Percentiles rank a stretch among this genome's conserved stretches.
phyloP scores from a whole-genome alignment of 345 rosid species.

The Gossypium stocksii region DNA sequence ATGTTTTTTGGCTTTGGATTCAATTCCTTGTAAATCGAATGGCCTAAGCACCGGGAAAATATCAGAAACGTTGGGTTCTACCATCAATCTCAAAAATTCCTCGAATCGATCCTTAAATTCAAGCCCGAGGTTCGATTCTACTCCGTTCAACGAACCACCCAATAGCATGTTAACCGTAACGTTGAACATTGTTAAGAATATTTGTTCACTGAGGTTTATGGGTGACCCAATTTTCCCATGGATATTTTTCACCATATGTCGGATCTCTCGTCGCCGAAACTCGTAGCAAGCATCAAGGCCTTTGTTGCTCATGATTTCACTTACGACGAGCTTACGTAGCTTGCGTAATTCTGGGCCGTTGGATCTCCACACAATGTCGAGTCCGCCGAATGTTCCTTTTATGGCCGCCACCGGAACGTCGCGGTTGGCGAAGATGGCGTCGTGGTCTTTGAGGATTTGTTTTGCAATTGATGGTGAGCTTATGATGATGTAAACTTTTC shows the following conservation, averaged over 20 bases:
- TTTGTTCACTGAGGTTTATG: constrained; percentile 33
- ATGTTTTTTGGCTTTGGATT: constrained; percentile 6
- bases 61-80: constrained; percentile 48
- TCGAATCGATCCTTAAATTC: constrained; percentile 20
- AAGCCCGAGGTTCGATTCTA: neutral
- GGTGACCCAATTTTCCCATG: constrained; percentile 23
- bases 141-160: neutral
- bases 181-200: constrained; percentile 26
- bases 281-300: constrained; percentile 9
- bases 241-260: constrained; percentile 13
- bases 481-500: constrained; percentile 32
- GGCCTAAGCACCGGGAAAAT: constrained; percentile 39
- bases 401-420: constrained; percentile 28
- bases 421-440: constrained; percentile 41
- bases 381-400: constrained; percentile 29
- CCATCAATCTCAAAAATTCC: constrained; percentile 29
- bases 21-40: constrained; percentile 57
- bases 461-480: constrained; percentile 37
- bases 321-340: constrained; percentile 34
- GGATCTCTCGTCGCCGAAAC: constrained; percentile 1
- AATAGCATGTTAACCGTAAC: neutral
- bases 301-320: constrained; percentile 3
- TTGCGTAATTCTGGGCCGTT: constrained; percentile 42
- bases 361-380: constrained; percentile 27
- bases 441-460: constrained; percentile 42